Conservation (phyloP, 2,329 filamentous ascomycete genomes). For the Ustilaginoidea virens region DNA sequence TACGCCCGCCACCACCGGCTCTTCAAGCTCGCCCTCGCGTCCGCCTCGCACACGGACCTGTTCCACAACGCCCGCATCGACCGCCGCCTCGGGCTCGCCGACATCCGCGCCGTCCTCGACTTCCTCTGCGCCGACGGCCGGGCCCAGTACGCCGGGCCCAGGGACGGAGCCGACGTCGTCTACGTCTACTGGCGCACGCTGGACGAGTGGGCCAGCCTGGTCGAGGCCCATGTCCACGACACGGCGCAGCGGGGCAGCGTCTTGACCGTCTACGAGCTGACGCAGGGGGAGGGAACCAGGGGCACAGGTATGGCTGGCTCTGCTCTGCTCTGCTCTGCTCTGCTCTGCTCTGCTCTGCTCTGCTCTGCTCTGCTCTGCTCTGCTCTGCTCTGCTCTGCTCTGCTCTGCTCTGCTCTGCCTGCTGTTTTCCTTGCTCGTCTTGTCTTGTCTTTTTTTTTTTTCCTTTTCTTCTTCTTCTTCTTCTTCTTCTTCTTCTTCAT, state of each 20-base stretch:
- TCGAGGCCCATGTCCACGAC: constrained; percentile 71
- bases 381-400: too few relatives aligned
- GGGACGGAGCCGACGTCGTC: constrained; percentile 28
- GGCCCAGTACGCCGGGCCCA: constrained; percentile 46
- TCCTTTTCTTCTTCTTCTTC: too few relatives aligned
- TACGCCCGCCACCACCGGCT: constrained; percentile 70
- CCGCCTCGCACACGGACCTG: constrained; percentile 36
- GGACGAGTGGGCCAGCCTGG: constrained; percentile 74
- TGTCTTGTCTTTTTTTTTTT: neutral
- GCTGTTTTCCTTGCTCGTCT: too few relatives aligned
- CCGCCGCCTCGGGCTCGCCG: constrained; percentile 31
- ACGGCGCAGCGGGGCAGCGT: constrained; percentile 83
- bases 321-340: too few relatives aligned
- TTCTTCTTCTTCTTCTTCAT: too few relatives aligned
- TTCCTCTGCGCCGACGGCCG: constrained; percentile 43
- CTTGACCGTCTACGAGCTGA: constrained; percentile 82
- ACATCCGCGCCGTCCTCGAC: constrained; percentile 42
- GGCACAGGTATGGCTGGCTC: constrained; percentile 50
- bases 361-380: too few relatives aligned
- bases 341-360: too few relatives aligned
- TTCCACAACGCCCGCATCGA: constrained; percentile 42
- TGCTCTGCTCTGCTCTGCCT: too few relatives aligned
- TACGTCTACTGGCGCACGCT: constrained; percentile 77
- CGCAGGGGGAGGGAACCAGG: constrained; percentile 66
- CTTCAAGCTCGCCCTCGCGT: constrained; percentile 54